Percentiles rank a stretch among this genome's conserved stretches.
Conservation (phyloP, 2,329 filamentous ascomycete genomes). For the Ascochyta fabae region DNA sequence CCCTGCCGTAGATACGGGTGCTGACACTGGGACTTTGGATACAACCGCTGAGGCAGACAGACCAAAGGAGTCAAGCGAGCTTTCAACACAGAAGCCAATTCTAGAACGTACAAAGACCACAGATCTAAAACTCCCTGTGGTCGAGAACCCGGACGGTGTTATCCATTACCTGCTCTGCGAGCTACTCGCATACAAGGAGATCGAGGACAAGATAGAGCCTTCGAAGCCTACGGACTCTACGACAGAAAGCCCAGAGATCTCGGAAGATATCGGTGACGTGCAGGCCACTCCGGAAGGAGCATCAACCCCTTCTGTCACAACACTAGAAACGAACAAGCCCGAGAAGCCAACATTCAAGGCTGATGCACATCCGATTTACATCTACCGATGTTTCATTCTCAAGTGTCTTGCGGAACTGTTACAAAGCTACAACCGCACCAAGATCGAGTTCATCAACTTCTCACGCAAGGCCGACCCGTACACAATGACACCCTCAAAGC, state of each 20-base stretch:
- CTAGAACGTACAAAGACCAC: slow-evolving; percentile 68
- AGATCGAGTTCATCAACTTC: slow-evolving; percentile 99
- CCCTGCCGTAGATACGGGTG: slow-evolving; percentile 18
- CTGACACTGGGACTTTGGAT: slow-evolving; percentile 28
- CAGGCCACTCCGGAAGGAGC: slow-evolving; percentile 18
- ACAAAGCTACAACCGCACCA: slow-evolving; percentile 89
- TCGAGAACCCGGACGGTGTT: slow-evolving; percentile 93
- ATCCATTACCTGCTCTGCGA: slow-evolving; percentile 95
- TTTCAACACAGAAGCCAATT: slow-evolving; percentile 53
- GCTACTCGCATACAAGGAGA: slow-evolving; percentile 87
- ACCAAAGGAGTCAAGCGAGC: slow-evolving; percentile 42
- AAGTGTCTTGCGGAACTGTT: slow-evolving; percentile 91
- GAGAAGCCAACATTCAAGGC: slow-evolving; percentile 82
- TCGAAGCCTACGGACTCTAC: slow-evolving; percentile 53
- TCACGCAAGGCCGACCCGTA: slow-evolving; percentile 87
- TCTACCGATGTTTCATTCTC: slow-evolving; percentile 94
- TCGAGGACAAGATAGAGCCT: slow-evolving; percentile 78
- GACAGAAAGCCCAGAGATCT: slow-evolving; percentile 24
- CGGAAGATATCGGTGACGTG: not conserved
- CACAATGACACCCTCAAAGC: slow-evolving; percentile 88
- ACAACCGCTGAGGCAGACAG: slow-evolving; percentile 44
- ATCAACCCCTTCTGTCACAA: slow-evolving; percentile 13
- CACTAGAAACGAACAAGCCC: slow-evolving; percentile 49
- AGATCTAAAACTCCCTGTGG: slow-evolving; percentile 80
- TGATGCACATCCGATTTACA: slow-evolving; percentile 92